Base-by-base conservation (phyloP, 768 basidiomycete genomes). In the Xanthoconium stramineum region DNA sequence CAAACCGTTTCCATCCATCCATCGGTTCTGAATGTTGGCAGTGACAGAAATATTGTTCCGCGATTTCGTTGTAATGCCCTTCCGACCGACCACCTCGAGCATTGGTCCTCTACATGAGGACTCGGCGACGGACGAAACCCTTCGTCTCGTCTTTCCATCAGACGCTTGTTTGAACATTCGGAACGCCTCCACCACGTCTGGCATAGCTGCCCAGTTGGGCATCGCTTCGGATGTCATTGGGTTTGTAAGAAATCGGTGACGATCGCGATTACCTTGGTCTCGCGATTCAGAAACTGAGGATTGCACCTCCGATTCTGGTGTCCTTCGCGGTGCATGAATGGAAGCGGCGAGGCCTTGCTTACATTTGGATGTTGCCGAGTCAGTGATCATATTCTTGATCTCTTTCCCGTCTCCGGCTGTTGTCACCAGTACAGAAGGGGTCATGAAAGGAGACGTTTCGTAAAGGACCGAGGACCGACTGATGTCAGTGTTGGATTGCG, bases 191-290 rank as follows among this genome's bases (percentile, higher is more conserved):
- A 67, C 53, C 33, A 57, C 65, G 6, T 55, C 64, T 45, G 61
- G 58, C 56, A 65, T 58, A 12, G 60, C 54, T 37, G 56, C n/a
- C 56, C 65, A 65, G 38, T 67, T 48, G 10, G 62, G 58, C 17
- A 19, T 20, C 35, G 44, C 12, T 55, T 51, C 3, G 30, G 37
- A 45, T 6, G 13, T 47, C 14, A 7, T n/a, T 0, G 36, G 52
- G 19, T 15, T 58, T 12, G 58, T 39, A 19, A 49, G 12, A 5
- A 43, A 47, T 12, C 55, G 55, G 24, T 30, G 32, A 37, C 15
- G 53, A 13, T 40, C 43, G 20, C 6, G 12, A 35, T 24, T 1
- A 8, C 14, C n/a, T 40, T 52, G 39, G 10, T 47, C 50, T 35
- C 6, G 51, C 11, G 11, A 24, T n/a, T 33, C 33, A 29, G 17